Percentiles rank a stretch among this genome's conserved stretches.
Conservation (phyloP, 805 yeast species). For the Saccharomycopsis babjevae region DNA sequence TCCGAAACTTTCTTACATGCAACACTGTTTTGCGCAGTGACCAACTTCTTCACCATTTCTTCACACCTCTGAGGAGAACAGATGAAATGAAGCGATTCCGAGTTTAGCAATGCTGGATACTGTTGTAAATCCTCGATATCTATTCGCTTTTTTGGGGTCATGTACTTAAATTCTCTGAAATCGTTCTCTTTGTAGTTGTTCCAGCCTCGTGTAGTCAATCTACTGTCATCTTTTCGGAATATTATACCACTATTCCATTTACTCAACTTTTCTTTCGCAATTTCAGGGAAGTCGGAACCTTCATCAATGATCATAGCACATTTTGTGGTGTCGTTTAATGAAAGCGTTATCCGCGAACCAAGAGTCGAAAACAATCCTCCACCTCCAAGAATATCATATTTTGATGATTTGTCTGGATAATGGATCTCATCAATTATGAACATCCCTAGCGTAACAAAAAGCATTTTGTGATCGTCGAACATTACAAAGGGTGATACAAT, state of each 20-base stretch:
- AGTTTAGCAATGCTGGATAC: slow-evolving; percentile 28
- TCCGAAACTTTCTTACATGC: neutral
- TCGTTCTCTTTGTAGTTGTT: slow-evolving; percentile 62
- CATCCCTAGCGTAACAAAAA: slow-evolving; percentile 73
- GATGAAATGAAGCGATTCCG: slow-evolving; percentile 55
- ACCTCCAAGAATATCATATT: slow-evolving; percentile 66
- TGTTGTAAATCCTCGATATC: slow-evolving; percentile 42
- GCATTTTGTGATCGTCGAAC: slow-evolving; percentile 2
- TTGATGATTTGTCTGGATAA: slow-evolving; percentile 32
- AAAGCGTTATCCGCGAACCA: slow-evolving; percentile 56
- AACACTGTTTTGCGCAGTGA: neutral
- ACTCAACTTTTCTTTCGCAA: slow-evolving; percentile 34
- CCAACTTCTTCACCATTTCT: slow-evolving; percentile 33
- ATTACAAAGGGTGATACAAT: neutral
- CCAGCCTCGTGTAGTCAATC: slow-evolving; percentile 75
- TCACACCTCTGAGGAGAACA: slow-evolving; percentile 58
- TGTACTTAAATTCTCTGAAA: slow-evolving; percentile 48
- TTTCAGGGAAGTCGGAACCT: slow-evolving; percentile 66
- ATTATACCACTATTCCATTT: slow-evolving; percentile 55
- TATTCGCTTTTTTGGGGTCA: slow-evolving; percentile 52
- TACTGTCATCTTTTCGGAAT: slow-evolving; percentile 37
- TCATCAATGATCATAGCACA: slow-evolving; percentile 69
- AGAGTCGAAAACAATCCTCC: slow-evolving; percentile 77
- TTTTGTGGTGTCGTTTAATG: slow-evolving; percentile 25
- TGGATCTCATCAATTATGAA: slow-evolving; percentile 83